Base-by-base conservation (phyloP, 1,284 basidiomycete genomes). In the Pyrrhoderma lamaoense region DNA sequence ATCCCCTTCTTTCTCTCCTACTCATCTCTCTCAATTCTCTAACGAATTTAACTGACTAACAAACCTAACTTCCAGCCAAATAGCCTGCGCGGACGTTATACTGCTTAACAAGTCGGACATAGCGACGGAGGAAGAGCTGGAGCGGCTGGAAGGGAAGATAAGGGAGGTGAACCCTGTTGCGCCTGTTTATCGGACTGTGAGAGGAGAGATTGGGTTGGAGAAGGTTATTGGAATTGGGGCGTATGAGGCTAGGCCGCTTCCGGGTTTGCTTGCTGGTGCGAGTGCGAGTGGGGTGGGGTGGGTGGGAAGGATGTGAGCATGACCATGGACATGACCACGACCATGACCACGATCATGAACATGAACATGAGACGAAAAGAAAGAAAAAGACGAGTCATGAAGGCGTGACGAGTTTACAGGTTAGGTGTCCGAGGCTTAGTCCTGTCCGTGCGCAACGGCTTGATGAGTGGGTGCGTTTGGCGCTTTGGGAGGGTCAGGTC, bases 81-180 rank as follows among this genome's bases (percentile, higher is more conserved):
- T 96, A 43, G 93, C 90, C 1, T 83, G 82, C 31, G 83, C 92
- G 11, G 93, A 95, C 61, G 84, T 93, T n/a, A 76, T 95, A 43
- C 68, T 95, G 16, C 68, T 95, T 22, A 96, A 96, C 72, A 96
- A 96, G 69, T 70, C 74, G 25, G 93, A 95, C 61, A 70, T 95
- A 14, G 82, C 82, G 2, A 60, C 70, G 8, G 62, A 64, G 27
- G 27, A 11, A 11, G 11, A 11, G 11, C 27, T 31, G 27, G 31
- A 61, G 47, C 63, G 69, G 4, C 77, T 81, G 9, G 82, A 89
- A 62, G 61, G 59, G 14, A 68, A 77, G 18, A 81, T 94, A 36
- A 77, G 72, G n/a, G 64, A 68, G 16, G 72, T 93, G 59, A 97
- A 96, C 64, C 84, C 91, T 0, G 80, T 77, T 1, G 82, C 85